Percentiles rank a stretch among this genome's conserved stretches.
phyloP scores from a whole-genome alignment of 2,329 filamentous ascomycete species.

The Ceratocystis cacaofunesta region DNA sequence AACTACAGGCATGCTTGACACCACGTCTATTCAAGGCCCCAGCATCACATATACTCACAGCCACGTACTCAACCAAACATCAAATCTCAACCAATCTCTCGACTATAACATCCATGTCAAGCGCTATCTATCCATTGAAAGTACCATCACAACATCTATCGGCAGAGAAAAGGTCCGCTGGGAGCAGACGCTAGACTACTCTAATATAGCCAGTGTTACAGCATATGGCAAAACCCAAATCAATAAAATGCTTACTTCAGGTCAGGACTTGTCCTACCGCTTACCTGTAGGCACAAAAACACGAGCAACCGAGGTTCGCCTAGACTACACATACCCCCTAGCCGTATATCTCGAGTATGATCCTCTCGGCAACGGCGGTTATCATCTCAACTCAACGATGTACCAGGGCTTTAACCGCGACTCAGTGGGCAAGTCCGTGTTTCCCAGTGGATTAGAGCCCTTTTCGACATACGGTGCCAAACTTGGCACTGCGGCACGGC shows the following conservation, averaged over 20 bases:
- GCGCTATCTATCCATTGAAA: constrained; percentile 39
- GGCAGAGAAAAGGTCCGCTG: constrained; percentile 30
- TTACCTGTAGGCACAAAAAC: constrained; percentile 7
- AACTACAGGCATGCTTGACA: constrained; percentile 32
- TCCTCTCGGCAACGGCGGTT: constrained; percentile 10
- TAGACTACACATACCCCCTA: constrained; percentile 37
- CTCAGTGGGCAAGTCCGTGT: constrained; percentile 28
- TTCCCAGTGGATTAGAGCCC: constrained; percentile 46
- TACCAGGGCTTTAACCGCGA: constrained; percentile 29
- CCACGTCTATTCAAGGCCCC: constrained; percentile 21
- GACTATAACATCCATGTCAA: constrained; percentile 41
- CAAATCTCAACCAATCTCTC: constrained; percentile 44
- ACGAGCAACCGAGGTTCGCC: neutral
- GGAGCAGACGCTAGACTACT: constrained; percentile 42
- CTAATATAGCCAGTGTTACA: constrained; percentile 34
- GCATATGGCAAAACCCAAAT: constrained; percentile 29
- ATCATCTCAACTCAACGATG: constrained; percentile 23
- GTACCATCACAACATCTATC: constrained; percentile 25
- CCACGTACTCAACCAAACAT: constrained; percentile 27
- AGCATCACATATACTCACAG: constrained; percentile 18
- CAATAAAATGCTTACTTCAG: constrained; percentile 28
- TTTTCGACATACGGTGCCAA: constrained; percentile 22
- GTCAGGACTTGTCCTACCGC: constrained; percentile 28
- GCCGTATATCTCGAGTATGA: constrained; percentile 18
- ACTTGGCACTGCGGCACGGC: constrained; percentile 20